Percentiles rank a stretch among this genome's conserved stretches.
These are phyloP conservation scores for Akanthomyces muscarius DNA, from an alignment of 2,329 filamentous ascomycete genomes.

Conservation along the genomic window DNA sequence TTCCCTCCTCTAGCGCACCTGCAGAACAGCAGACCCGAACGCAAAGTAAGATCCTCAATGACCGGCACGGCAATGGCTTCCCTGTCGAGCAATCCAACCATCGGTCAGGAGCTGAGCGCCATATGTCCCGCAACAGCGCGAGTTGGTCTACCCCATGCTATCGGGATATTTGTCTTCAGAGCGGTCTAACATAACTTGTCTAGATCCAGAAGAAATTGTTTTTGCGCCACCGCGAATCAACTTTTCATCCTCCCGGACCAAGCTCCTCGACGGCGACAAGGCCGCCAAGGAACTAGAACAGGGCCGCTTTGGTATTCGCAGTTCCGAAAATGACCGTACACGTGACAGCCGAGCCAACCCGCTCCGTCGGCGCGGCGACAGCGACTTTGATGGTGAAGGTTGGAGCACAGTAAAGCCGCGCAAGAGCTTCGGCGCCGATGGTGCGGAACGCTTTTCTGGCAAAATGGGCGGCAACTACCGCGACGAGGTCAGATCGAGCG, in stretches of 20 bases:
- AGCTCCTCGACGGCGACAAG: constrained; percentile 52
- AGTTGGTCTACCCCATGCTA: constrained; percentile 41
- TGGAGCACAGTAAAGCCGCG: constrained; percentile 72
- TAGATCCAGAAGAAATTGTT: constrained; percentile 74
- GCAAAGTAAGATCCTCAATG: constrained; percentile 41
- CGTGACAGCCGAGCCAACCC: constrained; percentile 45
- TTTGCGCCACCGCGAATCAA: constrained; percentile 79
- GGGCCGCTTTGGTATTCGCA: constrained; percentile 60
- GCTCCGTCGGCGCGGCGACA: constrained; percentile 51
- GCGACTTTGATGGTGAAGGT: constrained; percentile 62
- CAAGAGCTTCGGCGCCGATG: constrained; percentile 69
- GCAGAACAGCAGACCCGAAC: constrained; percentile 44
- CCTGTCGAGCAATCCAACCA: constrained; percentile 48
- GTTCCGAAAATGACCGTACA: constrained; percentile 46
- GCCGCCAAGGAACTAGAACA: constrained; percentile 47
- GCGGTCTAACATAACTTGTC: constrained; percentile 16
- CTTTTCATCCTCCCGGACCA: constrained; percentile 72
- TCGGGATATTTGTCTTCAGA: neutral
- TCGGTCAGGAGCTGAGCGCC: constrained; percentile 49
- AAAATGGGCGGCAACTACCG: constrained; percentile 53
- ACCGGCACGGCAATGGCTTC: constrained; percentile 41
- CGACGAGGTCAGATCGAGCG: constrained; percentile 46
- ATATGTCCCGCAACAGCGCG: constrained; percentile 51
- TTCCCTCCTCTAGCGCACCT: constrained; percentile 34
- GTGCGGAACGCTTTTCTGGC: constrained; percentile 66